Conservation (phyloP, 2,329 filamentous ascomycete genomes). For the Colletotrichum cereale region DNA sequence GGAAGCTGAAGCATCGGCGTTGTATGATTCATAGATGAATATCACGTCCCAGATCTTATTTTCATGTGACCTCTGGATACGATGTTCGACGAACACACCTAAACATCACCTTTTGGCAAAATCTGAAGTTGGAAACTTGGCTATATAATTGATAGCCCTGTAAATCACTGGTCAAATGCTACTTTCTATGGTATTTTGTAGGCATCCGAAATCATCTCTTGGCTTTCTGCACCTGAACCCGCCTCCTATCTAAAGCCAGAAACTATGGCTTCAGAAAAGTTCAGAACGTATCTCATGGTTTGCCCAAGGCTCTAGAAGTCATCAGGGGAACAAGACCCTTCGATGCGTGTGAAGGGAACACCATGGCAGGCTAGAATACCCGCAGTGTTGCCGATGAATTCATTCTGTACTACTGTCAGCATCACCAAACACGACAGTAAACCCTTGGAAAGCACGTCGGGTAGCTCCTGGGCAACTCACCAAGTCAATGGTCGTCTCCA, state of each 20-base stretch:
- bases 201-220: no score
- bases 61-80: neutral
- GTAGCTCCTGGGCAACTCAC: neutral
- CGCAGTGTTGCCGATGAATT: neutral
- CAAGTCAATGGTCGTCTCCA: neutral
- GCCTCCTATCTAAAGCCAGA: no score
- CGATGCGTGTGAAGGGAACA: neutral
- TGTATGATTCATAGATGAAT: neutral
- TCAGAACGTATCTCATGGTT: neutral
- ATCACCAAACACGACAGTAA: neutral
- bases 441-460: neutral
- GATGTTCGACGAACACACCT: neutral
- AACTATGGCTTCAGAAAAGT: neutral
- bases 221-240: no score
- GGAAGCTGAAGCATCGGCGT: neutral
- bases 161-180: neutral
- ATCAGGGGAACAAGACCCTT: neutral
- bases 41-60: no score
- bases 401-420: neutral
- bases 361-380: neutral
- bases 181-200: no score
- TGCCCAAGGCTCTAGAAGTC: neutral
- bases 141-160: neutral
- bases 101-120: neutral
- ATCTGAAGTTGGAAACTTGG: neutral